Evolutionary conservation across 306 rosid species (phyloP).

Genomic region (Dicorynia guianensis): DNA sequence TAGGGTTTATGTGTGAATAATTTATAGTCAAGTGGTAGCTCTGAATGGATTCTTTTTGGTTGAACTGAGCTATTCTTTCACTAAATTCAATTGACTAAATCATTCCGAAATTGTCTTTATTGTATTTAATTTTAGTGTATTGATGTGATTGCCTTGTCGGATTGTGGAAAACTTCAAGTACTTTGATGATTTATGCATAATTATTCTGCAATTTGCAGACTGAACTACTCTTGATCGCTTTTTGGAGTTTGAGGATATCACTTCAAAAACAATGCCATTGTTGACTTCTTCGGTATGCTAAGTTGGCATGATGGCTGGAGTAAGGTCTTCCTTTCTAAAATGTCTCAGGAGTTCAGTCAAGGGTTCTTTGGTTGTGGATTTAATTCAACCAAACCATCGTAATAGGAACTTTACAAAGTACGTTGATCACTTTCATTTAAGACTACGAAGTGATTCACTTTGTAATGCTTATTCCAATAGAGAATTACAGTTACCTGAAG

Average conservation of each 20-base stretch:
- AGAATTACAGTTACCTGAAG: slow-evolving; percentile 34
- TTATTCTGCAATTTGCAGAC: slow-evolving; percentile 53
- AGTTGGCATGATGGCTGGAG: slow-evolving; percentile 60
- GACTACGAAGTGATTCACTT: slow-evolving; percentile 43
- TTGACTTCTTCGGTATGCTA: slow-evolving; percentile 31
- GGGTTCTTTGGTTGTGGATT: slow-evolving; percentile 34
- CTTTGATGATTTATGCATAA: slow-evolving; percentile 10
- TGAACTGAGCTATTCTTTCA: not conserved
- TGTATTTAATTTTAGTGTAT: slow-evolving; percentile 21
- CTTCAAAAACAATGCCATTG: slow-evolving; percentile 28
- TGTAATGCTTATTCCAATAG: slow-evolving; percentile 28
- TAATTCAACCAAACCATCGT: slow-evolving; percentile 38
- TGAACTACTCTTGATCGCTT: slow-evolving; percentile 21
- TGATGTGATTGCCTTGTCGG: slow-evolving; percentile 35
- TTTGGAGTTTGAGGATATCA: not conserved
- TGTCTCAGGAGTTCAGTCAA: slow-evolving; percentile 43
- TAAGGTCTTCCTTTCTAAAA: slow-evolving; percentile 52
- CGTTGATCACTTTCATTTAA: slow-evolving; percentile 31
- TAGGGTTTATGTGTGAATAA: slow-evolving; percentile 27
- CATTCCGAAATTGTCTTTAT: not conserved
- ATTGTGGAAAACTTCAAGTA: not conserved
- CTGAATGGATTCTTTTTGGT: not conserved
- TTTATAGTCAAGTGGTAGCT: slow-evolving; percentile 12
- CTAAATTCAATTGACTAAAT: slow-evolving; percentile 5
- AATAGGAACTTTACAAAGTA: slow-evolving; percentile 35